Evolutionary conservation across 2,329 filamentous ascomycete genomes (phyloP), one percentile per base, ranked within the genome.

Genomic region (Acarospora socialis): DNA sequence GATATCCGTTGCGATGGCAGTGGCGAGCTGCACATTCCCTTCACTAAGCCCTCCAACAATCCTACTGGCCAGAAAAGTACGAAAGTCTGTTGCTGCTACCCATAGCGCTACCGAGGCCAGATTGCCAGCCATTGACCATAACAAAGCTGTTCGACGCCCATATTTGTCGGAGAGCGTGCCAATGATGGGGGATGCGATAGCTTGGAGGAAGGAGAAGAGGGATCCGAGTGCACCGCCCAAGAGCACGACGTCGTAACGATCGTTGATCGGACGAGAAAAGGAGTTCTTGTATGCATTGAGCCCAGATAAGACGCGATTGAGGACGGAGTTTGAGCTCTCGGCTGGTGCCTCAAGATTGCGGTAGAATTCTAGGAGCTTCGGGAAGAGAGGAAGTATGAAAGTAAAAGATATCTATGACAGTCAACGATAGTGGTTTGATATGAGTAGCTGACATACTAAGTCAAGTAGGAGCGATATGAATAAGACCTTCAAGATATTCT

Each of bases 341-440:
- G 60, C 49, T 15, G 65, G 60, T 23, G 69, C 68, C 57, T 94
- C 86, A 56, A 76, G 73, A 51, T 82, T 77, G 58, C 83, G 81
- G 63, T 95, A 98, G 69, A 94, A 95, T 48, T 92, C 80, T 56
- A 95, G 78, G 26, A 98, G 77, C 36, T 84, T 86, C 5, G 86
- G 90, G 53, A 95, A 98, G 21, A 98, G 73, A 0, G 90, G 90
- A 6, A 98, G 77, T 52, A 95, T 95, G 53, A 98, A 94, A 18
- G 90, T 98, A 56, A 98, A 98, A 34, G 87, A 94, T 49, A 95
- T 82, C 87, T 94, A 41, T 19, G 13, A 6, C 21, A 36, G 26
- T 27, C 8, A 16, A n/a, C 13, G 15, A 21, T 7, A 16, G 29
- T 16, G 17, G 15, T 30, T 9, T 13, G n/a, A 10, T 10, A 22